phyloP scores from a whole-genome alignment of 495 filamentous ascomycete species.

The Daldinia vernicosa region DNA sequence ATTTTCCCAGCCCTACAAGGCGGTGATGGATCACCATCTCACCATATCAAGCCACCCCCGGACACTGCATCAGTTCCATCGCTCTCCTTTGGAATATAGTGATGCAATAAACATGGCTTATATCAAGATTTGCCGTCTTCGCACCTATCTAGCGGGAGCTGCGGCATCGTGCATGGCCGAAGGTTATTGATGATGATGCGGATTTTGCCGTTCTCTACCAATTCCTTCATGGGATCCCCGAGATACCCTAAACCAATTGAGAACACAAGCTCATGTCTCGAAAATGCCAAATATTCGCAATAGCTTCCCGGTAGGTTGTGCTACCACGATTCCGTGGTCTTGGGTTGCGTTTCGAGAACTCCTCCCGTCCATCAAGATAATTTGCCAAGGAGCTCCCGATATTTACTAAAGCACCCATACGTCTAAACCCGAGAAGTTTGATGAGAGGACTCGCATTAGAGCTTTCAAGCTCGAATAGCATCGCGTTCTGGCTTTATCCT shows the following conservation, averaged over 20 bases:
- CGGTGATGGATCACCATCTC: constrained; percentile 29
- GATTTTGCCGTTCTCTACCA: neutral
- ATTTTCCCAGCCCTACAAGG: constrained; percentile 34
- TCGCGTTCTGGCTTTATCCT: constrained; percentile 40
- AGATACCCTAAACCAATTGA: constrained; percentile 40
- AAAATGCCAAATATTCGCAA: constrained; percentile 19
- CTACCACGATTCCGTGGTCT: constrained; percentile 25
- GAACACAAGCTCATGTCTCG: constrained; percentile 4
- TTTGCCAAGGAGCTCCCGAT: constrained; percentile 24
- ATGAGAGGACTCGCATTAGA: constrained; percentile 38
- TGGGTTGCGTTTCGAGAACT: constrained; percentile 15
- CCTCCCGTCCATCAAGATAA: constrained; percentile 10
- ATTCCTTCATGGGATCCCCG: constrained; percentile 41
- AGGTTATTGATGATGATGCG: neutral
- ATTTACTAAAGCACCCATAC: constrained; percentile 36
- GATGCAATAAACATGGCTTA: constrained; percentile 11
- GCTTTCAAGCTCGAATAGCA: constrained; percentile 39
- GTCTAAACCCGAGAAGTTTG: constrained; percentile 43
- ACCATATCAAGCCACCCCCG: constrained; percentile 30
- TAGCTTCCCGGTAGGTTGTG: constrained; percentile 6
- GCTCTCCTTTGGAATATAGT: constrained; percentile 7
- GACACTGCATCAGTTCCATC: constrained; percentile 23
- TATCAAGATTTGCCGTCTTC: constrained; percentile 18
- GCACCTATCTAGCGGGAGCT: constrained; percentile 15
- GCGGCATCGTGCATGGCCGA: neutral